phyloP scores from a whole-genome alignment of 176 grass and related monocot species.

The Urochloa ruziziensis region DNA sequence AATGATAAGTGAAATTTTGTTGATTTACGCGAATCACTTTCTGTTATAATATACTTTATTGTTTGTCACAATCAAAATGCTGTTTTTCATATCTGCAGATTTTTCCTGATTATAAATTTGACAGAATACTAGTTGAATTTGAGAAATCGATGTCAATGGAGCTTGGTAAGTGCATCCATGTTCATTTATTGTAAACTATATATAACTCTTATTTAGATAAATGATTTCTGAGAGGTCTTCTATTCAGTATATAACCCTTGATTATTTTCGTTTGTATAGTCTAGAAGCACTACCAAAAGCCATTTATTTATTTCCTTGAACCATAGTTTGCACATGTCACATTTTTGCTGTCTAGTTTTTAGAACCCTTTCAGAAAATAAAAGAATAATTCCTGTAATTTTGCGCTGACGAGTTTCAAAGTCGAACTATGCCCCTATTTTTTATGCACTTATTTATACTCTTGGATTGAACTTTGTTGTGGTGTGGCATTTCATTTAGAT shows the following conservation, averaged over 20 bases:
- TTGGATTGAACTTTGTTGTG: background rate
- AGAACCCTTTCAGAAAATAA: constrained; percentile 5
- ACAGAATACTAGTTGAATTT: constrained; percentile 80
- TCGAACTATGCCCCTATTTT: background rate
- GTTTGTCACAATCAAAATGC: constrained; percentile 19
- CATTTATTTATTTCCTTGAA: background rate
- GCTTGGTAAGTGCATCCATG: constrained; percentile 62
- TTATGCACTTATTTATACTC: background rate
- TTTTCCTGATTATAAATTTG: constrained; percentile 93
- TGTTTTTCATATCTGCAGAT: constrained; percentile 60
- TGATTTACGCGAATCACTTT: background rate
- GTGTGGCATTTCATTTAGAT: background rate
- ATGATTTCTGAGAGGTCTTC: background rate
- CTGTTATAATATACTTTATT: background rate
- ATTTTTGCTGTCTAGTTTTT: background rate
- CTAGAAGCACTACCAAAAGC: background rate
- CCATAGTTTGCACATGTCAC: background rate
- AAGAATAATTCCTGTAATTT: constrained; percentile 15
- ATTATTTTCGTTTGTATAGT: constrained; percentile 22
- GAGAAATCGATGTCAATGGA: constrained; percentile 82
- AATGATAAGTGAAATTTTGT: background rate
- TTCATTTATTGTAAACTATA: background rate
- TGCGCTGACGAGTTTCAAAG: background rate
- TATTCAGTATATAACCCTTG: background rate
- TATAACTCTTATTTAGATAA: background rate